Evolutionary conservation across 495 filamentous ascomycete species (phyloP), one percentile per base, ranked within the genome.

Genomic region (Aspergillus sclerotioniger): DNA sequence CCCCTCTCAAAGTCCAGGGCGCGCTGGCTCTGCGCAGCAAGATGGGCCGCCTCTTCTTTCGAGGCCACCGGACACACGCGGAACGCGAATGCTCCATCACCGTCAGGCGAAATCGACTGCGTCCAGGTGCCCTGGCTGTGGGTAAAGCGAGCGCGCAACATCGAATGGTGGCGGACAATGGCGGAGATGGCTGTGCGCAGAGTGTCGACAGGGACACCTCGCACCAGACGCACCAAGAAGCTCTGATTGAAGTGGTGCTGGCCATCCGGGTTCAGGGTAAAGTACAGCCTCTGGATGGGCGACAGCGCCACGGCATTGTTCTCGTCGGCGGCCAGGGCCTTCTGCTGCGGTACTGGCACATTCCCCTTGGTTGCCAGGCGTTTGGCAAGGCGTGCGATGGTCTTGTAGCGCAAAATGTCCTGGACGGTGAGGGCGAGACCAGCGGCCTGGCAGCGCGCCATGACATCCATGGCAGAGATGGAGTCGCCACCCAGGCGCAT

Each of bases 181-280:
- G 9, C 33, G 8, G 9, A 3, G 13, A 37, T 3, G 2, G 33
- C 33, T 8, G 8, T 37, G 9, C 13, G 33, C 9, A 37, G 33
- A 2, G 8, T 15, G 3, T 37, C 13, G 33, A 15, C 9, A 3
- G 8, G 8, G 9, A 37, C 9, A 8, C 3, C 8, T 3, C 33
- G 71, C 15, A 71, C 77, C 3, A 87, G 55, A 17, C 79, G 75
- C 10, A 88, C 61, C 3, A 87, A 64, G 41, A 87, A 72, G 63
- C 83, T 86, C 58, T 85, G 84, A 63, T 87, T 87, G 63, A 83
- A 88, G 49, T 84, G 82, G 48, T 80, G 78, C 51, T 76, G 70
- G 2, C 70, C 73, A 9, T 79, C 68, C 29, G 61, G 53, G 25
- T 60, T 16, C 16, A 25, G 21, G 20, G 60, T 31, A 33, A 66